These are phyloP conservation scores for Pleurotus tuoliensis DNA, from an alignment of 768 basidiomycete species.

Conservation along the genomic window DNA sequence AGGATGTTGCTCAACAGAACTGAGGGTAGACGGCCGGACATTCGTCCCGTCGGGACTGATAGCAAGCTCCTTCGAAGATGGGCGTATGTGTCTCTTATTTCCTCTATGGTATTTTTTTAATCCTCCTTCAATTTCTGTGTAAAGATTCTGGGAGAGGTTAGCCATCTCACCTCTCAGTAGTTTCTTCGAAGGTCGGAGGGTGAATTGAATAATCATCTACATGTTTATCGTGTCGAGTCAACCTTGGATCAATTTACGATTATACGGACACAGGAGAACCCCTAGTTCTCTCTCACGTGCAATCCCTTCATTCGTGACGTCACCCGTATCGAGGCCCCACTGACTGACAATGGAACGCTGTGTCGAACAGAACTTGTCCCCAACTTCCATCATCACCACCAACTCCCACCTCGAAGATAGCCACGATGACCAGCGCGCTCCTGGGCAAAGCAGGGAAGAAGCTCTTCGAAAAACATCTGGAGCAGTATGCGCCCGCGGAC, in stretches of 20 bases:
- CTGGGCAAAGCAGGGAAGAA: conserved; percentile 47
- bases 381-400: no score
- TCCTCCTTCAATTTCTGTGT: neutral
- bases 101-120: neutral
- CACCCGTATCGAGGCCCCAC: no score
- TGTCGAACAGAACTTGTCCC: no score
- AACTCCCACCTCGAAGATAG: no score
- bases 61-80: neutral
- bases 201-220: no score
- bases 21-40: neutral
- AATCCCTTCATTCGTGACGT: no score
- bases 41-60: conserved; percentile 1
- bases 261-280: no score
- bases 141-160: neutral
- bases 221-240: no score
- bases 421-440: conserved; percentile 11
- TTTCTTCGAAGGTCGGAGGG: no score
- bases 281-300: no score
- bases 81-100: neutral
- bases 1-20: conserved; percentile 27
- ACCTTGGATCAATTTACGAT: no score
- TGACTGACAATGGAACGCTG: no score
- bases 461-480: conserved; percentile 61
- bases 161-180: neutral
- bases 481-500: conserved; percentile 67